These are phyloP conservation scores for Ramichloridium luteum DNA, from an alignment of 2,329 filamentous ascomycete species.

Conservation along the genomic window DNA sequence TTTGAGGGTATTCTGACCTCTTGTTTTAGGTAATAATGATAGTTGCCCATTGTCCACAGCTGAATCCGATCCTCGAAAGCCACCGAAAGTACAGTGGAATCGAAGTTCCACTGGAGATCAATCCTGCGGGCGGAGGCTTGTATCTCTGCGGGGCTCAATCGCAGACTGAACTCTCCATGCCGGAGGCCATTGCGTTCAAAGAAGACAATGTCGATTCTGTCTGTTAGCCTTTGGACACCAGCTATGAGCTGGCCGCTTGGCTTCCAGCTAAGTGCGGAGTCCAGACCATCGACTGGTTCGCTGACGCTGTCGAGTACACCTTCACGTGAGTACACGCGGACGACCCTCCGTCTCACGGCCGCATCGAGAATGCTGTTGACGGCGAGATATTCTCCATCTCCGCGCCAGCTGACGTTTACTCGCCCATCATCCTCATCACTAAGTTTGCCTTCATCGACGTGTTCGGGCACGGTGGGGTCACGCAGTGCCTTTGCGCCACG, in stretches of 20 bases:
- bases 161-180: slow-evolving; percentile 86
- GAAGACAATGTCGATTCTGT: slow-evolving; percentile 72
- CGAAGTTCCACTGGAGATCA: slow-evolving; percentile 71
- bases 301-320: slow-evolving; percentile 85
- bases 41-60: slow-evolving; percentile 94
- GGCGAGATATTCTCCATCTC: slow-evolving; percentile 83
- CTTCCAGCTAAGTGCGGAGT: slow-evolving; percentile 77
- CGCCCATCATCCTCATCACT: slow-evolving; percentile 61
- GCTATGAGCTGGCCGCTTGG: slow-evolving; percentile 84
- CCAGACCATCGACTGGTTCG: slow-evolving; percentile 87
- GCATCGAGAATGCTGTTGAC: slow-evolving; percentile 72
- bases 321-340: slow-evolving; percentile 83
- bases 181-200: slow-evolving; percentile 95
- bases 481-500: slow-evolving; percentile 56
- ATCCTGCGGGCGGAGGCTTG: slow-evolving; percentile 46
- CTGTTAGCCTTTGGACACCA: slow-evolving; percentile 60
- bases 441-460: slow-evolving; percentile 68
- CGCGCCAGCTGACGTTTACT: slow-evolving; percentile 77
- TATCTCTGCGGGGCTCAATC: slow-evolving; percentile 48
- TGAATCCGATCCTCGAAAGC: slow-evolving; percentile 63
- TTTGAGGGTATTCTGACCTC: slow-evolving; percentile 44
- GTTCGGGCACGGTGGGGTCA: slow-evolving; percentile 90
- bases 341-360: slow-evolving; percentile 55
- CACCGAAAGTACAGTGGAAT: slow-evolving; percentile 86
- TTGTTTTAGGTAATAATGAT: slow-evolving; percentile 96